phyloP scores from a whole-genome alignment of 768 basidiomycete genomes.

The Collybia sordida region DNA sequence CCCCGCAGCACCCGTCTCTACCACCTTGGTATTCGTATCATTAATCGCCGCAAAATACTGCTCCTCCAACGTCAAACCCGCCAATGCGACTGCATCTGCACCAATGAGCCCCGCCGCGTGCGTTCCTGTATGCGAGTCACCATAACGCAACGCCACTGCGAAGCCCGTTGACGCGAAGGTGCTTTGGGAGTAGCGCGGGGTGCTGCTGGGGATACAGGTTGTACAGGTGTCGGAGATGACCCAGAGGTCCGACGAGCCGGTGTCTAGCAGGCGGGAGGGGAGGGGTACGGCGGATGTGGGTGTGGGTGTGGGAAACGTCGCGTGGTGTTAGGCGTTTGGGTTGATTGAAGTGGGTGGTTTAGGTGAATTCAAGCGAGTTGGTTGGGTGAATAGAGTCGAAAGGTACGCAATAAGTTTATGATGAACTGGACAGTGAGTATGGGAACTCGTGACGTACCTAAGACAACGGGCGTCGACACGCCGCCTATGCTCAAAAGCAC shows the following conservation, averaged over 20 bases:
- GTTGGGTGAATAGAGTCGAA: too few relatives aligned
- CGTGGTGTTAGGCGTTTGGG: too few relatives aligned
- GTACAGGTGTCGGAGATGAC: slow-evolving; percentile 59
- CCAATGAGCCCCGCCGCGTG: slow-evolving; percentile 67
- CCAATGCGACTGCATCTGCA: slow-evolving; percentile 53
- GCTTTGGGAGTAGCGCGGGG: slow-evolving; percentile 51
- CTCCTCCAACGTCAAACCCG: slow-evolving; percentile 43
- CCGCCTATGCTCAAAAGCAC: slow-evolving; percentile 59
- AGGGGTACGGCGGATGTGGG: not conserved
- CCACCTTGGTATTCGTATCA: slow-evolving; percentile 64
- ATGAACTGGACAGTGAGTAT: too few relatives aligned
- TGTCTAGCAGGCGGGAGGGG: slow-evolving; percentile 42
- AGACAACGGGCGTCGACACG: slow-evolving; percentile 50
- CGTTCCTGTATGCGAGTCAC: slow-evolving; percentile 71
- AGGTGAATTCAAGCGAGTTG: too few relatives aligned
- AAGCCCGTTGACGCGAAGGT: slow-evolving; percentile 47
- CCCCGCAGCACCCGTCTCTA: slow-evolving; percentile 56
- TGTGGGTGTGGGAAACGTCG: too few relatives aligned
- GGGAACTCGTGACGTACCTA: slow-evolving; percentile 62
- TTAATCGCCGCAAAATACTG: slow-evolving; percentile 71
- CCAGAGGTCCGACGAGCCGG: slow-evolving; percentile 81
- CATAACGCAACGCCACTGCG: slow-evolving; percentile 56
- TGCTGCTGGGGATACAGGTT: slow-evolving; percentile 28
- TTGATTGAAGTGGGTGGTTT: too few relatives aligned
- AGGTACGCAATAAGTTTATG: too few relatives aligned